These are phyloP conservation scores for Dactylellina drechsleri DNA, from an alignment of 2,329 filamentous ascomycete species.

Conservation along the genomic window DNA sequence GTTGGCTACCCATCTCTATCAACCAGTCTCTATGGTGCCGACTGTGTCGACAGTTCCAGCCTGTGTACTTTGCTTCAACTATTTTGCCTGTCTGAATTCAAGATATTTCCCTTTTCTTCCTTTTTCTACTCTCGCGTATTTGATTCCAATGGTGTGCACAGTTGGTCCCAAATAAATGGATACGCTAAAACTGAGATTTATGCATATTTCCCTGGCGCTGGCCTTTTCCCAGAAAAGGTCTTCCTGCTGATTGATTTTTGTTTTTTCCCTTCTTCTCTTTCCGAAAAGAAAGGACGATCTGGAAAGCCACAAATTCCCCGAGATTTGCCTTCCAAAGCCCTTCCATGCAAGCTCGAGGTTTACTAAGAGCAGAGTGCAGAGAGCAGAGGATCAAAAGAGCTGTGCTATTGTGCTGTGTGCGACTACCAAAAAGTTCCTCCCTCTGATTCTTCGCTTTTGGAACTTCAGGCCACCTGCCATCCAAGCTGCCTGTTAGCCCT, in stretches of 20 bases:
- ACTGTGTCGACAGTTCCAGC: constrained; percentile 7
- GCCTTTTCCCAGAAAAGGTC: constrained; percentile 18
- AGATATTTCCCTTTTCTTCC: constrained; percentile 44
- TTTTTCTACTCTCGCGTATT: constrained; percentile 50
- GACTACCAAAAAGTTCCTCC: background rate
- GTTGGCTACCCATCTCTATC: no score
- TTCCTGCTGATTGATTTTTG: constrained; percentile 11
- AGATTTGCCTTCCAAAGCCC: constrained; percentile 13
- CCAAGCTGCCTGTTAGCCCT: constrained; percentile 10
- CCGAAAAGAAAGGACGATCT: constrained; percentile 42
- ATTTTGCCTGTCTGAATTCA: constrained; percentile 26
- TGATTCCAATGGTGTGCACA: constrained; percentile 48
- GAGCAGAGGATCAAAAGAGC: background rate
- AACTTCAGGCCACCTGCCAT: constrained; percentile 47
- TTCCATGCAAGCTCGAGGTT: background rate
- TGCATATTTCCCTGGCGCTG: constrained; percentile 46
- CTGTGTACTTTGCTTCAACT: no score
- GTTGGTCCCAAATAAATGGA: constrained; percentile 54
- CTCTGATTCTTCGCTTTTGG: constrained; percentile 2
- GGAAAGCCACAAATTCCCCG: constrained; percentile 49
- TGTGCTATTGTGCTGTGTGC: constrained; percentile 23
- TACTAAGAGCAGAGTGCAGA: background rate
- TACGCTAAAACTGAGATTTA: constrained; percentile 53
- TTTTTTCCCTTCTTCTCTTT: constrained; percentile 29
- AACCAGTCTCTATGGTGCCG: background rate